Evolutionary conservation across 2,329 filamentous ascomycete genomes (phyloP).

Genomic region (Trichophyton equinum): DNA sequence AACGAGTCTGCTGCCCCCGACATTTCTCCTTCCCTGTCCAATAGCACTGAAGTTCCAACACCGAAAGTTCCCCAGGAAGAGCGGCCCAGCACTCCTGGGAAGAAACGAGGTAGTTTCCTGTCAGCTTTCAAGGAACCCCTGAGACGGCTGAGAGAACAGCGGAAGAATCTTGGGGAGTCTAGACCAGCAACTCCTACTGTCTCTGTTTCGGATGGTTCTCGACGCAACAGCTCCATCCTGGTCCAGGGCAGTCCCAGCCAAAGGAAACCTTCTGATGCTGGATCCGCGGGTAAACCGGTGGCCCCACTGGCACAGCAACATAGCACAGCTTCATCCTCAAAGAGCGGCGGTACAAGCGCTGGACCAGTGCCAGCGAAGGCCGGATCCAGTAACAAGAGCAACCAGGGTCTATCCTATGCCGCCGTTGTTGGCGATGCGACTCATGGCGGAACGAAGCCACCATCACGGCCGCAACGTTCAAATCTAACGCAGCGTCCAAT

Average conservation of each 20-base stretch:
- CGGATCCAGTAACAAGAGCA: constrained; percentile 13
- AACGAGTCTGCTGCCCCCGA: neutral
- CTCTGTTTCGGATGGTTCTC: constrained; percentile 17
- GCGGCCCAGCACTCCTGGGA: constrained; percentile 10
- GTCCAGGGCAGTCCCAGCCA: neutral
- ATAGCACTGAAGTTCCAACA: constrained; percentile 17
- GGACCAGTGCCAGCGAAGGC: neutral
- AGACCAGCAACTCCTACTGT: constrained; percentile 16
- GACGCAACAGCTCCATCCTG: constrained; percentile 20
- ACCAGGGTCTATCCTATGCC: constrained; percentile 26
- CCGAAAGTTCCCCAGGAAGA: constrained; percentile 17
- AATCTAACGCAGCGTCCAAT: neutral
- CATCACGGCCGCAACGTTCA: neutral
- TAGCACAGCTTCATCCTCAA: constrained; percentile 22
- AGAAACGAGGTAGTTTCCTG: constrained; percentile 1
- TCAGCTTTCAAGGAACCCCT: neutral
- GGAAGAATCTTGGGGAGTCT: constrained; percentile 18
- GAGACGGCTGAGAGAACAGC: constrained; percentile 4
- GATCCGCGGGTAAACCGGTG: constrained; percentile 28
- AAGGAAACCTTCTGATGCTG: constrained; percentile 15
- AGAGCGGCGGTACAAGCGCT: constrained; percentile 10
- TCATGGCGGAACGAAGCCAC: neutral
- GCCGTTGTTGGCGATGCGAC: constrained; percentile 14
- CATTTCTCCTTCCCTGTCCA: constrained; percentile 9
- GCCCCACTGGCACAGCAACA: constrained; percentile 28